Conservation (phyloP, 1,284 basidiomycete genomes). For the Sutorius eximius region DNA sequence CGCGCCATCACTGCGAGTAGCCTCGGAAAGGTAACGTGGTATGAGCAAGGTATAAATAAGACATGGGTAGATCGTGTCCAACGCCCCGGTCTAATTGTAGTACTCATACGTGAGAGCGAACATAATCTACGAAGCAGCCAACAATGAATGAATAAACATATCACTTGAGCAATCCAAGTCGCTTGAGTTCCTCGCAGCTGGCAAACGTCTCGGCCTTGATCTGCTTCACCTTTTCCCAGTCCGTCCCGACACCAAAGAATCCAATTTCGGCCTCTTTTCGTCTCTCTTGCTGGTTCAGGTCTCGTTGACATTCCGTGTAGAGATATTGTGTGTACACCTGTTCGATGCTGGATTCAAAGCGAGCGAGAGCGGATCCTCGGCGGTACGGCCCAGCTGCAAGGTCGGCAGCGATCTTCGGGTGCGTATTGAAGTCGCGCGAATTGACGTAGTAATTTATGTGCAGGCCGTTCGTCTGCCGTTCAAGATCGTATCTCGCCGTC, state of each 20-base stretch:
- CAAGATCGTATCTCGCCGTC: conserved; percentile 57
- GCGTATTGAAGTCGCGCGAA: conserved; percentile 70
- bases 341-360: conserved; percentile 74
- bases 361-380: conserved; percentile 36
- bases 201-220: conserved; percentile 66
- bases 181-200: conserved; percentile 74
- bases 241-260: conserved; percentile 85
- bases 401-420: conserved; percentile 75
- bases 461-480: conserved; percentile 66
- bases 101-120: conserved; percentile 3
- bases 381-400: conserved; percentile 51
- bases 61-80: conserved; percentile 10
- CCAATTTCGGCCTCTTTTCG: conserved; percentile 77
- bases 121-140: conserved; percentile 14
- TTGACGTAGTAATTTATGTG: conserved; percentile 89
- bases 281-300: conserved; percentile 61
- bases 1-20: not conserved
- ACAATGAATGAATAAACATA: conserved; percentile 16
- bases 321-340: conserved; percentile 68
- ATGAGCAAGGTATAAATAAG: conserved; percentile 32
- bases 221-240: conserved; percentile 79
- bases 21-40: not conserved
- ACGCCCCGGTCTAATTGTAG: not conserved
- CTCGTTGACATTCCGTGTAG: conserved; percentile 68
- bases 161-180: conserved; percentile 50